A percentile compares a stretch with the other conserved stretches of the same genome.
These are phyloP conservation scores for Rosa chinensis DNA, from an alignment of 306 rosid species.

Conservation along the genomic window DNA sequence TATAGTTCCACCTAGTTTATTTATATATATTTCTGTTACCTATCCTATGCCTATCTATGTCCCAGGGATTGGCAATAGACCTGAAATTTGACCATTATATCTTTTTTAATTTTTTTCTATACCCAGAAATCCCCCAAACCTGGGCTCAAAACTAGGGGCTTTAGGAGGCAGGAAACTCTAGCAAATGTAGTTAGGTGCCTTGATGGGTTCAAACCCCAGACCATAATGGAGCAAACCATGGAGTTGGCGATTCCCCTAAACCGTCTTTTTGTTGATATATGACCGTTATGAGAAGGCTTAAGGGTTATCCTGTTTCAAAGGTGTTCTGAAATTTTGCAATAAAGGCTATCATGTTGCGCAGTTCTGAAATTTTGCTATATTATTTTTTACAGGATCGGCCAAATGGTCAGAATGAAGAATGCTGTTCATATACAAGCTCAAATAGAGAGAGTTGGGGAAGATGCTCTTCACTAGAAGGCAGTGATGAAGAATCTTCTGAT, in stretches of 20 bases:
- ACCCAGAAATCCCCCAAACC: not conserved
- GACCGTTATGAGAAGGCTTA: not conserved
- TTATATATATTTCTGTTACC: not conserved
- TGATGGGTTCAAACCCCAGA: not conserved
- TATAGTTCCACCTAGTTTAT: not conserved
- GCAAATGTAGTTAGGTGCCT: not conserved
- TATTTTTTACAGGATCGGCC: constrained; percentile 62
- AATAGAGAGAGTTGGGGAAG: constrained; percentile 91
- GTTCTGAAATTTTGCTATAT: constrained; percentile 25
- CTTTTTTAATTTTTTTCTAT: too few species aligned
- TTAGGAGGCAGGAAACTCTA: not conserved
- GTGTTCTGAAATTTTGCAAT: not conserved
- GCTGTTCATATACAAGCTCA: constrained; percentile 76
- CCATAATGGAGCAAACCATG: not conserved
- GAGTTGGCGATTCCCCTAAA: not conserved
- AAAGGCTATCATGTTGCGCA: not conserved
- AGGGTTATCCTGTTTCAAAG: not conserved
- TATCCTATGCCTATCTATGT: not conserved
- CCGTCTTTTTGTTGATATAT: constrained; percentile 1
- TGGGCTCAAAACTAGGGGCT: not conserved
- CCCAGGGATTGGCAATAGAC: not conserved
- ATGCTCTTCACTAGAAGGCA: constrained; percentile 81
- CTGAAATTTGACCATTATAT: not conserved
- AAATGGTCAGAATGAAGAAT: constrained; percentile 62
- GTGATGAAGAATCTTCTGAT: constrained; percentile 73